Percentiles rank a stretch among this genome's conserved stretches.
These are phyloP conservation scores for Toxicodendron radicans DNA, from an alignment of 345 rosid species.

Conservation along the genomic window DNA sequence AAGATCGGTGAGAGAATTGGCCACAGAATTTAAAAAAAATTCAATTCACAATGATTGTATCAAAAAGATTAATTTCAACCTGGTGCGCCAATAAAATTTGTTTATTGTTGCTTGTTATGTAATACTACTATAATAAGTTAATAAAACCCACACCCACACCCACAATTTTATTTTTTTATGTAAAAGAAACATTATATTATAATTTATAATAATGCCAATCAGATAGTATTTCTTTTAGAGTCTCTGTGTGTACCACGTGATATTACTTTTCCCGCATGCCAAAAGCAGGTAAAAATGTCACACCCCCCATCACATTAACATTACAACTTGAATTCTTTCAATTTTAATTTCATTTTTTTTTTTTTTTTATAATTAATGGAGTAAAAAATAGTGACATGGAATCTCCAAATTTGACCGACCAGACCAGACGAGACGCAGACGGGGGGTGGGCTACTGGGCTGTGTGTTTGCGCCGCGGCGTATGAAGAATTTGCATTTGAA, in stretches of 20 bases:
- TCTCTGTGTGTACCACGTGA: conserved; percentile 51
- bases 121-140: conserved; percentile 9
- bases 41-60: conserved; percentile 49
- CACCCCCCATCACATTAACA: conserved; percentile 1
- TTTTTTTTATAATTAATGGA: too few relatives aligned
- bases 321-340: not conserved
- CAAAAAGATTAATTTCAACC: conserved; percentile 67
- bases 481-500: not conserved
- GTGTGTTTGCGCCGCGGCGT: conserved; percentile 1
- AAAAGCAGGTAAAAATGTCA: conserved; percentile 26
- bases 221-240: not conserved
- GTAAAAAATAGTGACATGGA: too few relatives aligned
- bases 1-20: too few relatives aligned
- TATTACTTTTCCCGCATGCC: conserved; percentile 53
- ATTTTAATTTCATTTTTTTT: too few relatives aligned
- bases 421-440: too few relatives aligned
- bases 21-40: not conserved
- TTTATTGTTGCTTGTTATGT: conserved; percentile 26
- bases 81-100: conserved; percentile 28
- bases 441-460: too few relatives aligned
- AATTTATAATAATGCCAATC: not conserved
- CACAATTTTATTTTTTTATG: conserved; percentile 27
- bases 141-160: too few relatives aligned
- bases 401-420: too few relatives aligned
- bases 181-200: not conserved